Base-by-base conservation (phyloP, 805 yeast species). In the Saccharomyces mikatae region DNA sequence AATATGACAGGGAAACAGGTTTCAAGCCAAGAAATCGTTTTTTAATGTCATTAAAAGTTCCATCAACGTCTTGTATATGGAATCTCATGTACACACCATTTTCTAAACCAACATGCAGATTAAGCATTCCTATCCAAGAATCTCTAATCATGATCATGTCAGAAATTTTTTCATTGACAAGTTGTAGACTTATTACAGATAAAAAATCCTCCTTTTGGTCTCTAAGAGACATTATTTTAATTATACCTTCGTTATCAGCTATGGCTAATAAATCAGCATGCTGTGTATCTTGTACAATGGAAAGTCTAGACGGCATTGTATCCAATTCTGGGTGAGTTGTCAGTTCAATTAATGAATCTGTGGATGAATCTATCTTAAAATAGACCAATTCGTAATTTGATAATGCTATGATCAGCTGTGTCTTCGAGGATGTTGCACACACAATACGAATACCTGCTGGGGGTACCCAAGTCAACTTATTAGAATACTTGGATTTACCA, bases 61-160 rank as follows among this genome's bases (percentile, higher is more conserved):
- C 97, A 3, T 84, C 74, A 4, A 71, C 62, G 0, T 66, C 63
- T 62, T 87, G 89, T 41, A 90, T 60, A 5, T 73, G 70, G 0
- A 89, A 79, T 17, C 84, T 73, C 1, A 84, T 83, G 70, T 86
- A 89, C 1, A 91, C 81, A 22, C 98, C 98, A 67, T 83, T 88
- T n/a, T 72, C 78, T 75, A 90, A 76, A 1, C 97, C 97, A 50
- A 89, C 78, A 68, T 90, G 95, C 10, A 87, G 76, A 55, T 72
- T 76, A 2, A 72, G 56, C 6, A 55, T 59, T 51, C 61, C 55
- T 17, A 17, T 17, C 11, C 13, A 17, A 6, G 24, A 11, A 36
- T 36, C 44, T 36, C 44, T 36, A 17, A 36, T 24, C 44, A 36
- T 17, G 22, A 36, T n/a, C 44, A 36, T 36, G 24, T 36, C 44